Evolutionary conservation across 1,284 basidiomycete genomes (phyloP), one percentile per base, ranked within the genome.

Genomic region (Vanrija sp.): DNA sequence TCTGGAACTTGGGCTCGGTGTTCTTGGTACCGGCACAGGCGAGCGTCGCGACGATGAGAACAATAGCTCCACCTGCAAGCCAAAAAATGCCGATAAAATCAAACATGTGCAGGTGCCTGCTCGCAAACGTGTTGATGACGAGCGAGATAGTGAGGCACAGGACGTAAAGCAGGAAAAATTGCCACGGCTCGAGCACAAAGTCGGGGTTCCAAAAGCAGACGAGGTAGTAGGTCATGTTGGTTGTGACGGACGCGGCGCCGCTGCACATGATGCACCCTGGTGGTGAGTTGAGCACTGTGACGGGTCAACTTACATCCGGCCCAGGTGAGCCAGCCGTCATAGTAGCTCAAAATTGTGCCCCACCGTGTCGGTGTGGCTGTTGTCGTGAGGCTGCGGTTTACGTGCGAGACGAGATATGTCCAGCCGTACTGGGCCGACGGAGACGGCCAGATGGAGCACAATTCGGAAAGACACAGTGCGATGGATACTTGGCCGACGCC

Each of bases 191-290:
- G 26, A 43, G 49, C 8, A 34, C 49, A 34, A 34, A 51, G 42
- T 51, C 49, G 26, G 49, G 40, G 43, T 51, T 43, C 49, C 49
- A 51, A 15, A 51, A 29, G 6, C 26, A 26, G 43, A 43, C 49
- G 6, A 51, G 25, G 28, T 51, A 44, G 28, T 34, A 51, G 3
- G 49, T 51, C 18, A 51, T 34, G 49, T 51, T 51, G n/a, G 49
- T 51, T 1, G 49, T 51, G 26, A 51, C 49, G 7, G 28, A 38
- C 4, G 42, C 49, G 4, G 49, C 43, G 7, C 49, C 42, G 29
- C 42, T 43, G 43, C 38, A 51, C 49, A 51, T 51, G 43, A 51
- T 25, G 42, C 49, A 51, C 49, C 49, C 49, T 51, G 49, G 12
- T 16, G 14, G 40, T 50, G 16, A 43, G 25, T 16, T 15, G 14